Conservation (phyloP, 208 protist genomes). For the Angomonas ambiguus region DNA sequence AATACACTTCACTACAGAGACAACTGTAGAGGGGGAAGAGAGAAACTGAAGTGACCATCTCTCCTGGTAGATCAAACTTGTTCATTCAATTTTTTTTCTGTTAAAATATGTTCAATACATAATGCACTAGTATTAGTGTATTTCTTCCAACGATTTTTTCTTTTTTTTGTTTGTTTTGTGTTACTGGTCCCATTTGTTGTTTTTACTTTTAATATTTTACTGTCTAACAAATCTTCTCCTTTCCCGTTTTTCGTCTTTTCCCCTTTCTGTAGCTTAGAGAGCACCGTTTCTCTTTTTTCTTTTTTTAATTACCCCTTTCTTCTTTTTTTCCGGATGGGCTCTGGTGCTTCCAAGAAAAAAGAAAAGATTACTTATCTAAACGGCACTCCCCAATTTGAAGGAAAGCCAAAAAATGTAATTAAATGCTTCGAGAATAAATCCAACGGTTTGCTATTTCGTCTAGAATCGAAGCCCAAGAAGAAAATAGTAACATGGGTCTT, state of each 20-base stretch:
- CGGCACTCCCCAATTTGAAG: constrained; percentile 35
- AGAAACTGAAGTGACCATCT: too few species aligned
- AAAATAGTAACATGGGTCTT: constrained; percentile 38
- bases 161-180: too few species aligned
- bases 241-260: constrained; percentile 12
- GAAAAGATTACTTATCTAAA: constrained; percentile 22
- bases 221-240: constrained; percentile 1
- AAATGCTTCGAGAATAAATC: constrained; percentile 60
- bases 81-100: too few species aligned
- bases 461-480: constrained; percentile 40
- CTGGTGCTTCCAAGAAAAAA: constrained; percentile 14
- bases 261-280: neutral
- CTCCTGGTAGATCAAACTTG: too few species aligned
- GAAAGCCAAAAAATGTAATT: constrained; percentile 45
- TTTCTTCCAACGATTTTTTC: too few species aligned
- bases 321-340: constrained; percentile 33
- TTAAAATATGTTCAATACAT: constrained; percentile 11
- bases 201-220: neutral
- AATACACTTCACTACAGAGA: too few species aligned
- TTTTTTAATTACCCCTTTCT: neutral
- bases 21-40: too few species aligned
- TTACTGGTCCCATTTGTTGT: too few species aligned
- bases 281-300: neutral
- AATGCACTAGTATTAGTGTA: too few species aligned
- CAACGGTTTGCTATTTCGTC: constrained; percentile 61